Conservation (phyloP, 2,329 filamentous ascomycete species). For the Beauveria bassiana region DNA sequence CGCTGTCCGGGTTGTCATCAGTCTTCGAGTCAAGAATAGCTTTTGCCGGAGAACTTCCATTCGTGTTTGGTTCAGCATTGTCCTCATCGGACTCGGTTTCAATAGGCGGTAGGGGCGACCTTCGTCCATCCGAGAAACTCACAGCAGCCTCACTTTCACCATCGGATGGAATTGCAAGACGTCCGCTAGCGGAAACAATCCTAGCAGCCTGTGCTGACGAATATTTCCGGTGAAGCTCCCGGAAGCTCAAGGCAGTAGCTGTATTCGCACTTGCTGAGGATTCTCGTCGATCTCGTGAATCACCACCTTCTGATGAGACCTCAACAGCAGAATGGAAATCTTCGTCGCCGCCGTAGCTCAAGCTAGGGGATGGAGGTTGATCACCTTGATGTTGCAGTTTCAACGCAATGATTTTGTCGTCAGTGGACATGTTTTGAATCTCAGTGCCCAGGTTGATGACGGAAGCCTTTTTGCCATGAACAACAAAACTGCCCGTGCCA, state of each 20-base stretch:
- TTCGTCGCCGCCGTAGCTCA: conserved; percentile 31
- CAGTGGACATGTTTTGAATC: conserved; percentile 67
- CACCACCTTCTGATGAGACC: conserved; percentile 32
- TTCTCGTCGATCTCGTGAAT: conserved; percentile 44
- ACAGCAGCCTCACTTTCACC: conserved; percentile 53
- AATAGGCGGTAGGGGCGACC: conserved; percentile 47
- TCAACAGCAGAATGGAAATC: conserved; percentile 48
- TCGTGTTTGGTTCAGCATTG: conserved; percentile 1
- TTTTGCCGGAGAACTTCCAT: not conserved
- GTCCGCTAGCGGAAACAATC: conserved; percentile 31
- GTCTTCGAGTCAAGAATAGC: not conserved
- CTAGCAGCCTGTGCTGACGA: conserved; percentile 44
- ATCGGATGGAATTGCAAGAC: conserved; percentile 42
- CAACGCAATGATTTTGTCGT: conserved; percentile 62
- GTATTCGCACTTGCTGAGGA: conserved; percentile 60
- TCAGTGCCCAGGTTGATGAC: conserved; percentile 96
- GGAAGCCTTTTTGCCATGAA: conserved; percentile 96
- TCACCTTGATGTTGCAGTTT: conserved; percentile 41
- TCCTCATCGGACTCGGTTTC: conserved; percentile 32
- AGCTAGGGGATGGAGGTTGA: conserved; percentile 27
- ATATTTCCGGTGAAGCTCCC: conserved; percentile 53
- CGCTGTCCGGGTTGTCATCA: not conserved
- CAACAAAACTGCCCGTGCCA: conserved; percentile 81
- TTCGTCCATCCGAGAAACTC: conserved; percentile 52
- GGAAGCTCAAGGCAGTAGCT: conserved; percentile 57